Percentiles rank a stretch among this genome's conserved stretches.
These are phyloP conservation scores for Chaetomiaceae sp. DNA, from an alignment of 2,329 filamentous ascomycete genomes.

Conservation along the genomic window DNA sequence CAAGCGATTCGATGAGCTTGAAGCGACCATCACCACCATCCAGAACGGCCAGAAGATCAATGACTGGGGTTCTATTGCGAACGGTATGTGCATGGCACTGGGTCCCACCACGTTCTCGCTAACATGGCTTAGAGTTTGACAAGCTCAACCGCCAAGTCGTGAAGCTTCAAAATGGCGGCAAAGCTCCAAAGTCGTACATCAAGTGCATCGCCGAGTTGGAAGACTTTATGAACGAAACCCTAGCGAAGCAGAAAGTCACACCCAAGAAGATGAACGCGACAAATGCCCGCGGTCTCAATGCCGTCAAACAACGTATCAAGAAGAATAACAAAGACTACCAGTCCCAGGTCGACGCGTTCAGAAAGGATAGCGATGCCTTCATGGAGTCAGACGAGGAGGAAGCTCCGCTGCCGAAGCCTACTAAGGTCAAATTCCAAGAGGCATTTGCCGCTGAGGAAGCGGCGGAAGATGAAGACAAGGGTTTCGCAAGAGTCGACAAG, in stretches of 20 bases:
- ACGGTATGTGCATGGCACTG: conserved; percentile 54
- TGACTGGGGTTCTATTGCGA: conserved; percentile 91
- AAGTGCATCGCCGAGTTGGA: conserved; percentile 91
- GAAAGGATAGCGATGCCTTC: conserved; percentile 77
- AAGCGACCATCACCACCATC: conserved; percentile 82
- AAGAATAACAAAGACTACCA: conserved; percentile 97
- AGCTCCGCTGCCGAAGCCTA: conserved; percentile 48
- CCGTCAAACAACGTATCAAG: conserved; percentile 96
- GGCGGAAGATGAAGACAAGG: conserved; percentile 66
- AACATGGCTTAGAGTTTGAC: conserved; percentile 68
- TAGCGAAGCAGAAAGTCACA: conserved; percentile 92
- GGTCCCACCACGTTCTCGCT: conserved; percentile 10
- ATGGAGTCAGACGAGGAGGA: conserved; percentile 82
- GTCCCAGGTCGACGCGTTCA: conserved; percentile 80
- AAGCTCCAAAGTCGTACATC: conserved; percentile 85
- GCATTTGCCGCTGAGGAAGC: conserved; percentile 47
- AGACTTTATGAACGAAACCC: conserved; percentile 87
- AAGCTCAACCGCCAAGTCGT: conserved; percentile 83
- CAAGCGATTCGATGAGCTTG: conserved; percentile 91
- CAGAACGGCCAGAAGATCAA: conserved; percentile 97
- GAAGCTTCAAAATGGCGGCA: conserved; percentile 72
- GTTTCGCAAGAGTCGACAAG: conserved; percentile 83
- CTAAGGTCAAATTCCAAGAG: conserved; percentile 48
- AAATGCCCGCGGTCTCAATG: conserved; percentile 89
- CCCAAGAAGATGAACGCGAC: conserved; percentile 99